Percentiles rank a stretch among this genome's conserved stretches.
These are phyloP conservation scores for Fusarium odoratissimum DNA, from an alignment of 2,329 filamentous ascomycete genomes.

Conservation along the genomic window DNA sequence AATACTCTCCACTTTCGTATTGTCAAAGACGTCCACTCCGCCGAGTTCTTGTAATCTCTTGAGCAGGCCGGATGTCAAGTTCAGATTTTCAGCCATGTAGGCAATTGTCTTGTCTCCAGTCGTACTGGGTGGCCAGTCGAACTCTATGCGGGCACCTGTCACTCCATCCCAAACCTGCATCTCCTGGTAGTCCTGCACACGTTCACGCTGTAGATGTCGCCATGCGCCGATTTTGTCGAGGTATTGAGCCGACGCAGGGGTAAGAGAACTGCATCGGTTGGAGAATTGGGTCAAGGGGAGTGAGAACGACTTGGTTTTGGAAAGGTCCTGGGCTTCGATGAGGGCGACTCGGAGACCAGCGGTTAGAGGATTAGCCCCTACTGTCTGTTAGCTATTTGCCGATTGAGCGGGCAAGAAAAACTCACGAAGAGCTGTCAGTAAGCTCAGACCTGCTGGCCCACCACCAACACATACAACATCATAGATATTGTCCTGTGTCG, in stretches of 20 bases:
- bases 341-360: constrained; percentile 85
- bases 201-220: constrained; percentile 76
- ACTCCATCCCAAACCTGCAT: constrained; percentile 99
- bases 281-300: constrained; percentile 79
- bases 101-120: constrained; percentile 76
- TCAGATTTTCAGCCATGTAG: constrained; percentile 96
- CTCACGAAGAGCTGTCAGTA: constrained; percentile 79
- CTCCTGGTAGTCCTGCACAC: constrained; percentile 89
- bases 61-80: constrained; percentile 83
- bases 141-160: constrained; percentile 86
- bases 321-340: constrained; percentile 88
- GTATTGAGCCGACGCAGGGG: constrained; percentile 86
- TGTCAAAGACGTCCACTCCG: constrained; percentile 77
- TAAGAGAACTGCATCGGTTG: constrained; percentile 95
- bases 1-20: constrained; percentile 83
- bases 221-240: constrained; percentile 87
- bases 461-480: constrained; percentile 94
- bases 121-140: constrained; percentile 73
- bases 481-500: constrained; percentile 76
- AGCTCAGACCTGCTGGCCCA: constrained; percentile 87
- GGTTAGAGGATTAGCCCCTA: constrained; percentile 81
- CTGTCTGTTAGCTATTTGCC: neutral
- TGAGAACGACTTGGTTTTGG: constrained; percentile 73
- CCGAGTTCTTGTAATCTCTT: constrained; percentile 76
- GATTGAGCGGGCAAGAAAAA: neutral